A percentile compares a stretch with the other conserved stretches of the same genome.
phyloP scores from a whole-genome alignment of 2,329 filamentous ascomycete genomes.

The Trichoderma endophyticum region DNA sequence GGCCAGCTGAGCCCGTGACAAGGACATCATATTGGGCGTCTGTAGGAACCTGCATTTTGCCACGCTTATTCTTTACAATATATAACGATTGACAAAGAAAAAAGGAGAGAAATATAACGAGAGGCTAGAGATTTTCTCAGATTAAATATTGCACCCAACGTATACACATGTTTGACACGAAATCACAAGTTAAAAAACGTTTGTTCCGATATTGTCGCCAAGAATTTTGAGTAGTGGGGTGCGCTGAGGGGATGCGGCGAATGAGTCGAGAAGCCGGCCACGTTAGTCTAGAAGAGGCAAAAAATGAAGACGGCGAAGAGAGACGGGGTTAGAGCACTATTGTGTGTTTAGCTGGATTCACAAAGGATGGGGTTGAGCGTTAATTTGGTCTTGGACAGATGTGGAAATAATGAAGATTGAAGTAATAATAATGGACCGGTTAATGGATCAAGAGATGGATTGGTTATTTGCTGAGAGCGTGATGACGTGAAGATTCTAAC shows the following conservation, averaged over 20 bases:
- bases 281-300: background rate
- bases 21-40: conserved; percentile 34
- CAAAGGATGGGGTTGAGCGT: background rate
- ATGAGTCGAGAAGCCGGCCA: background rate
- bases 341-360: background rate
- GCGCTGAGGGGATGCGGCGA: background rate
- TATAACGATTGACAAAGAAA: background rate
- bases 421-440: background rate
- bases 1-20: conserved; percentile 46
- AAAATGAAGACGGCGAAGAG: background rate
- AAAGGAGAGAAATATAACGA: background rate
- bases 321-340: background rate
- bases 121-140: background rate
- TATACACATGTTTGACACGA: background rate
- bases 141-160: background rate
- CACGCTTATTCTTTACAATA: background rate
- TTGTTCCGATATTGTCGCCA: background rate
- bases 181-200: background rate
- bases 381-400: background rate
- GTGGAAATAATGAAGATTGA: background rate
- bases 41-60: background rate
- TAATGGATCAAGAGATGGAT: background rate
- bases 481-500: background rate
- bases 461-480: background rate
- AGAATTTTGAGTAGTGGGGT: background rate